Percentiles rank a stretch among this genome's conserved stretches.
Evolutionary conservation across 2,329 filamentous ascomycete species (phyloP).

Genomic region (Fusarium buxicola): DNA sequence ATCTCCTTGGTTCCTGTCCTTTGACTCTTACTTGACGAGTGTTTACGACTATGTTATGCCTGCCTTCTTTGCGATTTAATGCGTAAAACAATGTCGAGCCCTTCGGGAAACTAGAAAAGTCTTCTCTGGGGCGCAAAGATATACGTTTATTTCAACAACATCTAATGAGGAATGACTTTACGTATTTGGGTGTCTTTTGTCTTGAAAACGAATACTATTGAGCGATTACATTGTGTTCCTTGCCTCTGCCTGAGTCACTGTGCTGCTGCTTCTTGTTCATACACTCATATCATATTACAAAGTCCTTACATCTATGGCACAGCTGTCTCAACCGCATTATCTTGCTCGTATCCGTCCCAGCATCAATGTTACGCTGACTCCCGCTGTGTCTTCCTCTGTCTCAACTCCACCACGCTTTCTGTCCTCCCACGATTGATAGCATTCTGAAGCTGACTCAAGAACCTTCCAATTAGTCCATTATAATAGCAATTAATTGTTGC

Average conservation of each 20-base stretch:
- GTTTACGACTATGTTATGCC: conserved; percentile 19
- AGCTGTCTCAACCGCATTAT: not conserved
- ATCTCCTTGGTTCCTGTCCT: not conserved
- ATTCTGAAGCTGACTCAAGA: not conserved
- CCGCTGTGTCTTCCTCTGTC: too few relatives aligned
- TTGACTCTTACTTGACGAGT: conserved; percentile 17
- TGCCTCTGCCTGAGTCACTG: not conserved
- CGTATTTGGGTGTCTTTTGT: conserved; percentile 7
- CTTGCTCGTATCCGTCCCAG: not conserved
- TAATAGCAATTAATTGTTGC: not conserved
- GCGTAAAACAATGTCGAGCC: not conserved
- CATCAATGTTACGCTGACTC: not conserved
- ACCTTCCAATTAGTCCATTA: not conserved
- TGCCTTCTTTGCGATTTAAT: not conserved
- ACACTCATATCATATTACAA: not conserved
- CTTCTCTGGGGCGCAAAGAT: not conserved
- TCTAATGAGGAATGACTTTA: conserved; percentile 34
- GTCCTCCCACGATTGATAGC: not conserved
- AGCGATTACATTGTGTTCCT: not conserved
- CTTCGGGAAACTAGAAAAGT: conserved; percentile 5
- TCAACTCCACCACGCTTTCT: too few relatives aligned
- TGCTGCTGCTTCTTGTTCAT: too few relatives aligned
- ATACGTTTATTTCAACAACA: conserved; percentile 9
- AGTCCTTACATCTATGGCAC: not conserved
- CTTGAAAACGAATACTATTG: conserved; percentile 1